Percentiles rank a stretch among this genome's conserved stretches.
Evolutionary conservation across 371 early-diverging fungal genomes (phyloP).

Genomic region (Umbelopsis sp.): DNA sequence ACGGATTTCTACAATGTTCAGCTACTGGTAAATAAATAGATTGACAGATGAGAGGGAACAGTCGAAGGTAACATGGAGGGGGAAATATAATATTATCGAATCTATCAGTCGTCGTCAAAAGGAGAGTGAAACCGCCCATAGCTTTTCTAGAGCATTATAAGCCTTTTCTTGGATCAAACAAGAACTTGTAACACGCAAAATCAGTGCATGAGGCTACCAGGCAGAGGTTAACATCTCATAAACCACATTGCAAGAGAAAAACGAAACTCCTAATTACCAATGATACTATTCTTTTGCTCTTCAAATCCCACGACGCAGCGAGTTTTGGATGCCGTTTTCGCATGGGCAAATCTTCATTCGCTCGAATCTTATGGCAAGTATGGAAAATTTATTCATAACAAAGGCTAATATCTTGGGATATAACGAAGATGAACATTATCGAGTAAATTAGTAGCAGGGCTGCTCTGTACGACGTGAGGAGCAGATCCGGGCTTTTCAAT

Average conservation of each 20-base stretch:
- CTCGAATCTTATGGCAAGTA: conserved; percentile 55
- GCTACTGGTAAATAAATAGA: background rate
- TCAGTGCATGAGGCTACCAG: conserved; percentile 78
- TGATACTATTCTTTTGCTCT: conserved; percentile 69
- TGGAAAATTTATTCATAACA: too few relatives aligned
- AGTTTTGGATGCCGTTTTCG: conserved; percentile 75
- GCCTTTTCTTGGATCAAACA: conserved; percentile 82
- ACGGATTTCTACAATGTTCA: conserved; percentile 7
- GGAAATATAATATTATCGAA: background rate
- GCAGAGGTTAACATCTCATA: background rate
- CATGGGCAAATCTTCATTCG: conserved; percentile 94
- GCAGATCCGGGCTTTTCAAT: background rate
- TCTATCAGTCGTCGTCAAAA: conserved; percentile 9
- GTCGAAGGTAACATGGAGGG: background rate
- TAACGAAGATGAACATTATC: background rate
- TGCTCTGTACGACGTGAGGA: background rate
- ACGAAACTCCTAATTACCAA: conserved; percentile 55
- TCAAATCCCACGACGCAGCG: conserved; percentile 85
- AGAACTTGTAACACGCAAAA: conserved; percentile 83
- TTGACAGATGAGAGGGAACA: background rate
- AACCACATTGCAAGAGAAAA: background rate
- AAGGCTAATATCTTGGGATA: background rate
- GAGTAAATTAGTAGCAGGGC: background rate
- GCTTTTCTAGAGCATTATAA: conserved; percentile 72
- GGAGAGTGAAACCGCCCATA: conserved; percentile 55